Conservation (phyloP, 345 rosid species). For the Bruguiera sexangula region DNA sequence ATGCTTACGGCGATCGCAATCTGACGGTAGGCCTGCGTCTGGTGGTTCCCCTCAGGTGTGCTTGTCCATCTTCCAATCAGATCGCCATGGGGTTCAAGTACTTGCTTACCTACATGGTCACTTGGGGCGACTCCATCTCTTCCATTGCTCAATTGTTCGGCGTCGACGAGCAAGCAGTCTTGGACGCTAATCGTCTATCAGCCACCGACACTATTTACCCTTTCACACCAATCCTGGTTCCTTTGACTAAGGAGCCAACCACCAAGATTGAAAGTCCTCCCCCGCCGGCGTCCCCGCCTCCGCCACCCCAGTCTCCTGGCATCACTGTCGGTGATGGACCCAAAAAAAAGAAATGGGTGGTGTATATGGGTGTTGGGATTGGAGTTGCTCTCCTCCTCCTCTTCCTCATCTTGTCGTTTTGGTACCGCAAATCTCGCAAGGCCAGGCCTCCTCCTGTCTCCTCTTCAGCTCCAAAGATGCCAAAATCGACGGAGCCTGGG, state of each 20-base stretch:
- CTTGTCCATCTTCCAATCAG: slow-evolving; percentile 71
- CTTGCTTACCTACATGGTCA: slow-evolving; percentile 52
- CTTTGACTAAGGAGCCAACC: slow-evolving; percentile 49
- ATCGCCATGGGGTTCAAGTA: slow-evolving; percentile 45
- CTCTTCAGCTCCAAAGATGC: slow-evolving; percentile 18
- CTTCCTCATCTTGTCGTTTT: slow-evolving; percentile 20
- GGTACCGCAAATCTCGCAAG: slow-evolving; percentile 21
- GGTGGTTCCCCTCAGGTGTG: slow-evolving; percentile 69
- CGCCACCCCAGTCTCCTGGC: slow-evolving; percentile 11
- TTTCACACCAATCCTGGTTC: slow-evolving; percentile 67
- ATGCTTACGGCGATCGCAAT: slow-evolving; percentile 26
- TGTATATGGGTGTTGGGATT: slow-evolving; percentile 53
- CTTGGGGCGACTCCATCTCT: slow-evolving; percentile 40
- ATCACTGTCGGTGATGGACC: slow-evolving; percentile 15
- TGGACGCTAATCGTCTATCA: slow-evolving; percentile 49
- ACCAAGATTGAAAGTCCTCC: slow-evolving; percentile 18
- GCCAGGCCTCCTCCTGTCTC: slow-evolving; percentile 10
- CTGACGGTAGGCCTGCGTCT: slow-evolving; percentile 29
- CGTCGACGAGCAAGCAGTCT: slow-evolving; percentile 30
- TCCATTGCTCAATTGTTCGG: slow-evolving; percentile 46
- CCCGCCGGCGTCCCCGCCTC: slow-evolving; percentile 34
- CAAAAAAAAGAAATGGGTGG: slow-evolving; percentile 34
- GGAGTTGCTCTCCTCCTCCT: slow-evolving; percentile 46
- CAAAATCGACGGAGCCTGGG: slow-evolving; percentile 26
- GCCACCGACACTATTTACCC: slow-evolving; percentile 30